phyloP scores from a whole-genome alignment of 495 filamentous ascomycete species.

The Penicillium canescens region DNA sequence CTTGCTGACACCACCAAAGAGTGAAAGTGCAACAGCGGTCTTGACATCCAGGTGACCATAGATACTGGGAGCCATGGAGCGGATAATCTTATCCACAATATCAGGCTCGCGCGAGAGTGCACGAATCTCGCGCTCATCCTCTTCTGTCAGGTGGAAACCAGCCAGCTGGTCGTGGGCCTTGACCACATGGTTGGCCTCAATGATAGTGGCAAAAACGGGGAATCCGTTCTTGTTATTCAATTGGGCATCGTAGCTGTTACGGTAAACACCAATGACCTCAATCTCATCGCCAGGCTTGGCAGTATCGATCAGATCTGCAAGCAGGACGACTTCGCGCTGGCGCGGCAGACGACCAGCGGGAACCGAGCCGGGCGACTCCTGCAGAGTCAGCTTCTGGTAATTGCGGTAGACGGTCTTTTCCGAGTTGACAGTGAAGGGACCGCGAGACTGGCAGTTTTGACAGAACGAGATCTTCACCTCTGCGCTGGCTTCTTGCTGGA shows the following conservation, averaged over 20 bases:
- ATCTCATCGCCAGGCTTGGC: constrained; percentile 98
- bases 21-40: constrained; percentile 88
- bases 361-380: constrained; percentile 96
- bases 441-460: constrained; percentile 94
- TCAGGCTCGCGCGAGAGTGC: constrained; percentile 82
- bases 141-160: constrained; percentile 92
- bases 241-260: constrained; percentile 97
- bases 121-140: constrained; percentile 92
- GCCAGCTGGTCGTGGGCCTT: constrained; percentile 98
- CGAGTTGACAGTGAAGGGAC: constrained; percentile 93
- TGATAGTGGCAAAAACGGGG: constrained; percentile 95
- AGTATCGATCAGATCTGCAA: constrained; percentile 96
- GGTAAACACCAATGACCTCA: constrained; percentile 95
- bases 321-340: constrained; percentile 90
- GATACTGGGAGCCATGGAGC: constrained; percentile 94
- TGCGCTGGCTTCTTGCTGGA: constrained; percentile 93
- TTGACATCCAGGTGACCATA: constrained; percentile 98
- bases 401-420: constrained; percentile 99
- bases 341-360: constrained; percentile 94
- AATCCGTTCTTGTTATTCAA: constrained; percentile 99
- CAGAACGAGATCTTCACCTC: constrained; percentile 97
- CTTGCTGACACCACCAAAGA: constrained; percentile 96
- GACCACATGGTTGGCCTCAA: constrained; percentile 96
- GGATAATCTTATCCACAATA: constrained; percentile 91
- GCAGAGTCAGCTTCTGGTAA: constrained; percentile 96